Base-by-base conservation (phyloP, 768 basidiomycete species). In the Lactarius deliciosus region DNA sequence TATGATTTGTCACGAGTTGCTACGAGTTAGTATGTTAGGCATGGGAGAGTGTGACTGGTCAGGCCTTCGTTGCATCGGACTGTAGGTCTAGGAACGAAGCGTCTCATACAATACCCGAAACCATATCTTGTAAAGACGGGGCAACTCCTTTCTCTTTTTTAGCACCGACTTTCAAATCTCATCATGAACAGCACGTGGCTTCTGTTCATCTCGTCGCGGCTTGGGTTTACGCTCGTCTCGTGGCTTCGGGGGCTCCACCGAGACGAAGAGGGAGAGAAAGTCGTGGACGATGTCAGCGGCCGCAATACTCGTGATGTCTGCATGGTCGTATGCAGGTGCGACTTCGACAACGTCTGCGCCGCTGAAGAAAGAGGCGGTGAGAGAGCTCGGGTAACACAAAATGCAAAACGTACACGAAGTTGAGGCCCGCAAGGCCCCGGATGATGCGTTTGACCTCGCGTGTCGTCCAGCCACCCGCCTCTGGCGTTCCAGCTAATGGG, bases 391-490 rank as follows among this genome's bases (percentile, higher is more conserved):
- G 25, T 8, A 7, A 30, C 55, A 13, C 8, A 36, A 34, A 41
- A 11, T 18, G 6, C 11, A 11, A 38, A n/a, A 68, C 86, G 57
- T 78, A 91, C 91, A 93, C 86, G 64, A 92, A 86, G 74, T 92
- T 91, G 40, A 94, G 77, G 5, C 91, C 91, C 2, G 84, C 84
- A 15, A 94, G 80, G 16, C 92, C 92, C 65, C 92, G 85, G 60
- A 93, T 80, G 71, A 92, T 90, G 41, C 89, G 83, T 72, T 92
- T 92, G 50, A 91, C 80, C 76, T 93, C 92, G 57, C 91, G 85
- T 22, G 85, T 87, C 3, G 92, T 91, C 91, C 90, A 92, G 15
- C 92, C 92, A 38, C 92, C 92, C 2, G 88, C 81, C 75, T 94
- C 92, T 16, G 92, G 92, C 1, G 92, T 93, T 16, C 92, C 91